Evolutionary conservation across 257 asterid genomes (phyloP), one percentile per base, ranked within the genome.

Genomic region (Penstemon davidsonii): DNA sequence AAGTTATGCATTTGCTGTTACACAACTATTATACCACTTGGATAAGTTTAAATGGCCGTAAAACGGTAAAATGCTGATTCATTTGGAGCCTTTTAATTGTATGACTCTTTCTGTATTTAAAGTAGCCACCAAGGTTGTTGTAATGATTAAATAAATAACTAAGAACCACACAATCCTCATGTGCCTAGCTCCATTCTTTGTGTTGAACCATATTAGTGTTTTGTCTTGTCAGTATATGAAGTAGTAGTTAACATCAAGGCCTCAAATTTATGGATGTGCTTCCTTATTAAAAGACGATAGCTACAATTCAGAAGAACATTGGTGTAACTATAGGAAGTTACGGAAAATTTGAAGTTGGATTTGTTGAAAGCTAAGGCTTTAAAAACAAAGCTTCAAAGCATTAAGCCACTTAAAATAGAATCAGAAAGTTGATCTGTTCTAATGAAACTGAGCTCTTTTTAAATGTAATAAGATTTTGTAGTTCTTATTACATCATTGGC

Each of bases 261-360:
- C 3, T 11, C 6, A 13, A 53, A 6, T 19, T 71, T 11, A 5
- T 4, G 13, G 25, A 5, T 6, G 25, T 37, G 52, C 70, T 60
- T 38, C 5, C 11, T 38, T n/a, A 0, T 25, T 52, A 49, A 46
- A 69, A 19, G 69, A 75, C 80, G 58, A 52, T 3, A 25, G 65
- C 46, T 60, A 11, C 9, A 68, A 19, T 74, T 42, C 74, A 51
- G 39, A 19, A 56, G 33, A 56, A 13, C 8, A 4, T 45, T 63
- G 50, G 50, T n/a, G n/a, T 58, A 53, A 10, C 40, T n/a, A 8
- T 12, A 5, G 18, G 56, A 44, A 54, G 8, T 43, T 52, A 42
- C 39, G 33, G 10, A 69, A 68, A 57, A 5, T 25, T 49, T 51
- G 44, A 25, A 25, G 33, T 25, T 25, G 33, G 33, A 25, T 25